A percentile compares a stretch with the other conserved stretches of the same genome.
Conservation (phyloP, 2,329 filamentous ascomycete genomes). For the Talaromyces funiculosus region DNA sequence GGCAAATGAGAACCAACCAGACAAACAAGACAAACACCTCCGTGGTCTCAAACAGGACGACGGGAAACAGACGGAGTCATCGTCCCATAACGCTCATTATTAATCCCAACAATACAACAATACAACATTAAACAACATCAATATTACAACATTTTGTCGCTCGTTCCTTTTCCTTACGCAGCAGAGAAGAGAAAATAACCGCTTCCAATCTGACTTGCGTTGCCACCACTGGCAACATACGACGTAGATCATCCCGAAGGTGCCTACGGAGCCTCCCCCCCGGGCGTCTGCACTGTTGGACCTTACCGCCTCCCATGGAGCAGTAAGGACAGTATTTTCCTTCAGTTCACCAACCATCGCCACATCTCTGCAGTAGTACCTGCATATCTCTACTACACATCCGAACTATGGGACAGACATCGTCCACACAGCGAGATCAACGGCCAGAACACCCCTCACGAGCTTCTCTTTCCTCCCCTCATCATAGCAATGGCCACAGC, state of each 20-base stretch:
- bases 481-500: conserved; percentile 27
- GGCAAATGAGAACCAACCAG: not conserved
- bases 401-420: conserved; percentile 41
- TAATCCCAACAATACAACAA: conserved; percentile 5
- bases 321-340: conserved; percentile 2
- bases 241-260: not conserved
- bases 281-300: conserved; percentile 4
- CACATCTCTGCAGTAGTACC: conserved; percentile 7
- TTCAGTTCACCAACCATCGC: conserved; percentile 6
- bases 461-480: conserved; percentile 19
- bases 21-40: conserved; percentile 6
- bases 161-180: not conserved
- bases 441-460: conserved; percentile 24
- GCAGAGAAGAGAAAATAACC: not conserved
- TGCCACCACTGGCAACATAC: not conserved
- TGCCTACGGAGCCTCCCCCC: not conserved
- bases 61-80: not conserved
- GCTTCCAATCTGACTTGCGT: not conserved
- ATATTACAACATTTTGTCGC: not conserved
- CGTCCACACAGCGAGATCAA: conserved; percentile 36
- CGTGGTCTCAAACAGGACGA: not conserved
- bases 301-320: conserved; percentile 12
- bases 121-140: not conserved
- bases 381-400: conserved; percentile 18
- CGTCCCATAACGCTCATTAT: not conserved